Conservation (phyloP, 2,329 filamentous ascomycete species). For the Macrophomina pseudophaseolina region DNA sequence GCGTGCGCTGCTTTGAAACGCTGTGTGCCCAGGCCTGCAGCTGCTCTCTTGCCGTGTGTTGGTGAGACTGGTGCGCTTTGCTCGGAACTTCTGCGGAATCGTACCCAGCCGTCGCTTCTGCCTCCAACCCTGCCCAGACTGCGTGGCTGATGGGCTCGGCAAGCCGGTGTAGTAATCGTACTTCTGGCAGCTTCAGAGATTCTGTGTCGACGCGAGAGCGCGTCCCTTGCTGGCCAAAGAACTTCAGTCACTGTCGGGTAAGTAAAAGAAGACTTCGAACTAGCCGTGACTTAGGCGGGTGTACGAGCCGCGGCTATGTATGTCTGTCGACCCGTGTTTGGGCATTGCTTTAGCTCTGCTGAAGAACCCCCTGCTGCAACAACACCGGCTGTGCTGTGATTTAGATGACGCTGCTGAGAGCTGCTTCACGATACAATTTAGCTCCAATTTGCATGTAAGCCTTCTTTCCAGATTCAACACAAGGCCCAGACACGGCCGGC, state of each 20-base stretch:
- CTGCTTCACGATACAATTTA: not conserved
- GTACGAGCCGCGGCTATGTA: too few species aligned
- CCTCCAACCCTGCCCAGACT: not conserved
- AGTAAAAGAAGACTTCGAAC: too few species aligned
- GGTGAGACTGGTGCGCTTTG: not conserved
- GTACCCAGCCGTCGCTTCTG: slow-evolving; percentile 4
- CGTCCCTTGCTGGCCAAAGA: too few species aligned
- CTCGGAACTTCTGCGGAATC: slow-evolving; percentile 15
- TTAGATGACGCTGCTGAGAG: not conserved
- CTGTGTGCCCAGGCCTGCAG: not conserved
- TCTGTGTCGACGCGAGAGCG: too few species aligned
- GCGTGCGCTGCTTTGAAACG: not conserved
- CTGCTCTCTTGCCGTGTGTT: not conserved
- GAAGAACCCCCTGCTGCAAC: too few species aligned
- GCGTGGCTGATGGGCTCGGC: not conserved
- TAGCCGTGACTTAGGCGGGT: too few species aligned
- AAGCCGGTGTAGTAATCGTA: not conserved
- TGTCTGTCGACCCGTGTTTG: too few species aligned
- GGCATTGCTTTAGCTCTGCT: too few species aligned
- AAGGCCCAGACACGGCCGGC: not conserved
- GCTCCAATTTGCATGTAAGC: not conserved
- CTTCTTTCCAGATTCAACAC: not conserved
- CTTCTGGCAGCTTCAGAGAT: too few species aligned
- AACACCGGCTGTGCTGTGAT: not conserved
- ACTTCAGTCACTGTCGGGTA: too few species aligned